Percentiles rank a stretch among this genome's conserved stretches.
phyloP scores from a whole-genome alignment of 2,329 filamentous ascomycete genomes.

The Trichoderma endophyticum region DNA sequence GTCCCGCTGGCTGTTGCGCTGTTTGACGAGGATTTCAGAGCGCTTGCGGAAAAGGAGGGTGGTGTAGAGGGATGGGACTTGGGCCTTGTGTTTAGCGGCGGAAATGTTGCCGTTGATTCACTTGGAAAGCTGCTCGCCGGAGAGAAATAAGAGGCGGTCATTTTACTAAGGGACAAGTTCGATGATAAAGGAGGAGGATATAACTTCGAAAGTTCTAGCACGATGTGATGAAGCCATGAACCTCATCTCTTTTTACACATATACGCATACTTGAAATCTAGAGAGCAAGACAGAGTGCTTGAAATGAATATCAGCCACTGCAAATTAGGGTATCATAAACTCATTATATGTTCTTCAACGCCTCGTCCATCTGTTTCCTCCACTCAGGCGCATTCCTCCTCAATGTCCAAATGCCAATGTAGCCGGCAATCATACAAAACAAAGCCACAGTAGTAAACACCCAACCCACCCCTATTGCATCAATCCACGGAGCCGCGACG shows the following conservation, averaged over 20 bases:
- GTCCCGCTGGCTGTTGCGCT: constrained; percentile 81
- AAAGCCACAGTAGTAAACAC: constrained; percentile 60
- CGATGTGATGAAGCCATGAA: background rate
- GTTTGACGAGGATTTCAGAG: constrained; percentile 80
- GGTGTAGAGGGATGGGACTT: constrained; percentile 72
- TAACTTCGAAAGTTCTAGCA: background rate
- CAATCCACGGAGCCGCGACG: constrained; percentile 67
- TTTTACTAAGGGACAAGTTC: background rate
- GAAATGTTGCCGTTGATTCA: constrained; percentile 56
- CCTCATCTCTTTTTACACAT: background rate
- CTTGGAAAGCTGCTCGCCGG: constrained; percentile 48
- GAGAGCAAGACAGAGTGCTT: background rate
- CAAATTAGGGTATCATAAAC: background rate
- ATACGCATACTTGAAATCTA: background rate
- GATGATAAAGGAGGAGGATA: background rate
- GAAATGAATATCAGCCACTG: background rate
- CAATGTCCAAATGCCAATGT: constrained; percentile 58
- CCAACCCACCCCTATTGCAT: constrained; percentile 72
- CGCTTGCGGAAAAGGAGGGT: constrained; percentile 64
- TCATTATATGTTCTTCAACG: constrained; percentile 30
- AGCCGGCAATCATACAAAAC: constrained; percentile 56
- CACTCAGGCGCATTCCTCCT: constrained; percentile 59
- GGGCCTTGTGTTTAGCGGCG: constrained; percentile 58
- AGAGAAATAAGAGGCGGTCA: background rate
- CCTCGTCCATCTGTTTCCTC: constrained; percentile 60